Percentiles rank a stretch among this genome's conserved stretches.
phyloP scores from a whole-genome alignment of 2,329 filamentous ascomycete genomes.

The Stagonosporopsis vannaccii region DNA sequence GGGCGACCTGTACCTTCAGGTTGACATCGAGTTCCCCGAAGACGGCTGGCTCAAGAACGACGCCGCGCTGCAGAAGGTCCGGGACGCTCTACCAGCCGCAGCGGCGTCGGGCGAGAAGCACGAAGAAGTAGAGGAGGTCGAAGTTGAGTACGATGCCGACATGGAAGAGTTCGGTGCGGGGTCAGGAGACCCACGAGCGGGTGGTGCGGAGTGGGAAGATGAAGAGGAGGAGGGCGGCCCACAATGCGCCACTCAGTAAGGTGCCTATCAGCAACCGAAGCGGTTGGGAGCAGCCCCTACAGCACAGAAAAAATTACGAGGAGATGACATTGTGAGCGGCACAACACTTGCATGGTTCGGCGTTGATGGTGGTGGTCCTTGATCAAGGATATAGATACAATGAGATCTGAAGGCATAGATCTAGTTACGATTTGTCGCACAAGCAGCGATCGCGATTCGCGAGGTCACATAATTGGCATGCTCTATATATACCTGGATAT shows the following conservation, averaged over 20 bases:
- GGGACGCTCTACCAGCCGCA: slow-evolving; percentile 74
- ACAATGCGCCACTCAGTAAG: slow-evolving; percentile 77
- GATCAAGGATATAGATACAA: slow-evolving; percentile 11
- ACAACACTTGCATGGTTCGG: slow-evolving; percentile 30
- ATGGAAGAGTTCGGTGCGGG: slow-evolving; percentile 83
- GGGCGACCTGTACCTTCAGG: slow-evolving; percentile 86
- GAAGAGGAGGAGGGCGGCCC: slow-evolving; percentile 66
- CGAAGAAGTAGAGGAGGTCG: slow-evolving; percentile 81
- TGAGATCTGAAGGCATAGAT: slow-evolving; percentile 5
- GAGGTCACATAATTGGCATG: background rate
- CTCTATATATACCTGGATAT: background rate
- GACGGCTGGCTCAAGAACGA: slow-evolving; percentile 79
- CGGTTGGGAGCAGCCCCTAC: background rate
- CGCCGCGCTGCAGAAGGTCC: slow-evolving; percentile 72
- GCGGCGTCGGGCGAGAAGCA: slow-evolving; percentile 66
- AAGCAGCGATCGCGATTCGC: background rate
- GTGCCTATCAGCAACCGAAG: background rate
- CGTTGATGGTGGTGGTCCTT: slow-evolving; percentile 27
- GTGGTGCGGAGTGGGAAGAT: slow-evolving; percentile 73
- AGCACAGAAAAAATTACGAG: background rate
- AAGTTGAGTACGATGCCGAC: slow-evolving; percentile 82
- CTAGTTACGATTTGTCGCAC: background rate
- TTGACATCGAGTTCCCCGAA: slow-evolving; percentile 88
- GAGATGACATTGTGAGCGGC: slow-evolving; percentile 24
- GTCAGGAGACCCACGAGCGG: slow-evolving; percentile 71